Conservation (phyloP, 352 stramenopile genomes). For the Phytophthora pseudosyringae region DNA sequence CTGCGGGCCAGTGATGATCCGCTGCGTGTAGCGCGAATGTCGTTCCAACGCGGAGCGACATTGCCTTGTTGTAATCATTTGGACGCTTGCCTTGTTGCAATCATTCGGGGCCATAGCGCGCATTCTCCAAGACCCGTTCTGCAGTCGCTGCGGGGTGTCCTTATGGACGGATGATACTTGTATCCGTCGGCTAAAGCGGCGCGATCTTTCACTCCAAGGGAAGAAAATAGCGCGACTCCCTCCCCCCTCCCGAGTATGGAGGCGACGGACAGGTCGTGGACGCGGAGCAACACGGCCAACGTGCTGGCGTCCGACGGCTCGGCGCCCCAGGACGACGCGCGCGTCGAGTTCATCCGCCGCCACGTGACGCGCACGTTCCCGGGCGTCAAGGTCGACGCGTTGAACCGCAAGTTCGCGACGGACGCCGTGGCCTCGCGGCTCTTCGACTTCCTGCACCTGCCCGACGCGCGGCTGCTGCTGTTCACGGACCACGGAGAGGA, state of each 20-base stretch:
- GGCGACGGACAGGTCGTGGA: constrained; percentile 20
- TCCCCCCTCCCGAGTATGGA: constrained; percentile 17
- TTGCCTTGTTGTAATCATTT: no score
- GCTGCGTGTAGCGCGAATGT: no score
- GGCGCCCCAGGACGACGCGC: constrained; percentile 58
- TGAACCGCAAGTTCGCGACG: constrained; percentile 68
- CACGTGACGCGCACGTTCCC: constrained; percentile 75
- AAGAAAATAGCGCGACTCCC: neutral
- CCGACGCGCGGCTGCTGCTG: constrained; percentile 64
- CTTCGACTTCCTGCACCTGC: constrained; percentile 79
- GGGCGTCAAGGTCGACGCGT: constrained; percentile 57
- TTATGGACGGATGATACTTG: no score
- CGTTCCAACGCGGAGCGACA: no score
- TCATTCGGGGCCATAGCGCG: no score
- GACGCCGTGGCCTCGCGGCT: constrained; percentile 61
- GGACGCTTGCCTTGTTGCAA: no score
- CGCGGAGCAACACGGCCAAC: constrained; percentile 16
- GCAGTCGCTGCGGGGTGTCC: no score
- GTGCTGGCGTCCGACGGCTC: constrained; percentile 5
- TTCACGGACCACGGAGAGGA: constrained; percentile 78
- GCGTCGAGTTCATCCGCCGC: constrained; percentile 70
- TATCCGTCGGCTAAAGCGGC: neutral
- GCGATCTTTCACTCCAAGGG: constrained; percentile 14
- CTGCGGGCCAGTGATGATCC: no score
- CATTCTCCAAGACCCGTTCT: no score